A percentile compares a stretch with the other conserved stretches of the same genome.
Conservation (phyloP, 129 eudicot genomes). For the Ambrosia artemisiifolia region DNA sequence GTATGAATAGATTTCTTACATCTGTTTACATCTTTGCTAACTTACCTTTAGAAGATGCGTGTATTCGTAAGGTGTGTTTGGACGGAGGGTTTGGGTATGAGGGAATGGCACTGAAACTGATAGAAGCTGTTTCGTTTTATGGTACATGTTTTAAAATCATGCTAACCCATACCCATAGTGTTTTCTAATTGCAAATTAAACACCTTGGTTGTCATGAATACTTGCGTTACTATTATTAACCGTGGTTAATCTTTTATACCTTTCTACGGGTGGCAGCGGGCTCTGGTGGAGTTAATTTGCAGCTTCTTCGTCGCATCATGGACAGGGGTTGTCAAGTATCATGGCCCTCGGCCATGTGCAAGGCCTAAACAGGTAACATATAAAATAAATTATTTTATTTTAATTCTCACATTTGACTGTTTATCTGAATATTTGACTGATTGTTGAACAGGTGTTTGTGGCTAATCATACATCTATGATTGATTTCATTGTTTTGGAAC, state of each 20-base stretch:
- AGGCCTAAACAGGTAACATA: constrained; percentile 80
- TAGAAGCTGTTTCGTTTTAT: too few relatives aligned
- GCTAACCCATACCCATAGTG: neutral
- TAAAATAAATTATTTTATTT: neutral
- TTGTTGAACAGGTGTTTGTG: constrained; percentile 75
- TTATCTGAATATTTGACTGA: neutral
- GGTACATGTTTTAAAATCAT: neutral
- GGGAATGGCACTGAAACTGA: neutral
- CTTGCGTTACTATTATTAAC: neutral
- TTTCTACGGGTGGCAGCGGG: constrained; percentile 44
- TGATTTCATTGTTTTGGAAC: constrained; percentile 90
- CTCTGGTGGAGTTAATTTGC: constrained; percentile 91
- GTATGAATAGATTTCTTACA: constrained; percentile 37
- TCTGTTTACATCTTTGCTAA: neutral
- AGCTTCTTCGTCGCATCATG: constrained; percentile 97
- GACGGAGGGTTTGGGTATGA: neutral
- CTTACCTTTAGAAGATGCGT: neutral
- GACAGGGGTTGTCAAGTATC: constrained; percentile 98
- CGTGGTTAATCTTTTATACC: neutral
- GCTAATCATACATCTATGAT: constrained; percentile 99
- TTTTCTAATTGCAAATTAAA: neutral
- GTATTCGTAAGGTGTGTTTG: neutral
- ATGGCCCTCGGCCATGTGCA: constrained; percentile 95
- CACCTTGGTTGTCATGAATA: neutral
- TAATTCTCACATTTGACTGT: neutral